Evolutionary conservation across 352 stramenopile genomes (phyloP).

Genomic region (Globisporangium solare): DNA sequence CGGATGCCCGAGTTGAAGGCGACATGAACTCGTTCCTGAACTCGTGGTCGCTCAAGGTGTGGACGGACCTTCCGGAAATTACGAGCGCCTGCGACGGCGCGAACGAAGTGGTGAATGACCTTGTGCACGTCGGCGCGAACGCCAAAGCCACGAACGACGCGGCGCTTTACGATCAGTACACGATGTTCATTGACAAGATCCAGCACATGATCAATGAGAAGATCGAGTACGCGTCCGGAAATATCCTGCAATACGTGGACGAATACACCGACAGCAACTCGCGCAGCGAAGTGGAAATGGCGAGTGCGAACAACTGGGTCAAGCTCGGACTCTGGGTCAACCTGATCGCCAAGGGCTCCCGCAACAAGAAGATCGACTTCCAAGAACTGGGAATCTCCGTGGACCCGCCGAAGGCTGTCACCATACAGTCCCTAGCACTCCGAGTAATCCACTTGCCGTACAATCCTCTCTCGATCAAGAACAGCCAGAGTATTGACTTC

Average conservation of each 20-base stretch:
- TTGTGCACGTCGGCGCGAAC: slow-evolving; percentile 50
- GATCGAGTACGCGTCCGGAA: slow-evolving; percentile 53
- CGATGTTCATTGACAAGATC: slow-evolving; percentile 43
- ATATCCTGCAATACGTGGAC: slow-evolving; percentile 70
- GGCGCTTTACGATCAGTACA: slow-evolving; percentile 31
- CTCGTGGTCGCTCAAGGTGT: slow-evolving; percentile 61
- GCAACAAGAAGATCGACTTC: slow-evolving; percentile 79
- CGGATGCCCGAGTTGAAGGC: slow-evolving; percentile 59
- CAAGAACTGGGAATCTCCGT: slow-evolving; percentile 51
- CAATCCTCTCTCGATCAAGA: slow-evolving; percentile 31
- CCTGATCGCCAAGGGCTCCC: slow-evolving; percentile 62
- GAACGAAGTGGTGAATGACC: slow-evolving; percentile 55
- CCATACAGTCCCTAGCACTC: slow-evolving; percentile 71
- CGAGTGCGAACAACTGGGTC: slow-evolving; percentile 35
- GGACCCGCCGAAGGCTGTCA: slow-evolving; percentile 74
- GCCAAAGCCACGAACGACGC: slow-evolving; percentile 52
- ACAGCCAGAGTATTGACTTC: slow-evolving; percentile 30
- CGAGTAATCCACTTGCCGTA: slow-evolving; percentile 62
- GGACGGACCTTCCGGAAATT: slow-evolving; percentile 41
- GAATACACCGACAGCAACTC: slow-evolving; percentile 58
- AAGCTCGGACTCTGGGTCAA: slow-evolving; percentile 74
- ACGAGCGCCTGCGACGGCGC: slow-evolving; percentile 45
- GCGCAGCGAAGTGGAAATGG: slow-evolving; percentile 65
- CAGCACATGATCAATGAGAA: slow-evolving; percentile 57
- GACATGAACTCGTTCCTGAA: slow-evolving; percentile 85